phyloP scores from a whole-genome alignment of 768 basidiomycete species.

The Rhodotorula taiwanensis region DNA sequence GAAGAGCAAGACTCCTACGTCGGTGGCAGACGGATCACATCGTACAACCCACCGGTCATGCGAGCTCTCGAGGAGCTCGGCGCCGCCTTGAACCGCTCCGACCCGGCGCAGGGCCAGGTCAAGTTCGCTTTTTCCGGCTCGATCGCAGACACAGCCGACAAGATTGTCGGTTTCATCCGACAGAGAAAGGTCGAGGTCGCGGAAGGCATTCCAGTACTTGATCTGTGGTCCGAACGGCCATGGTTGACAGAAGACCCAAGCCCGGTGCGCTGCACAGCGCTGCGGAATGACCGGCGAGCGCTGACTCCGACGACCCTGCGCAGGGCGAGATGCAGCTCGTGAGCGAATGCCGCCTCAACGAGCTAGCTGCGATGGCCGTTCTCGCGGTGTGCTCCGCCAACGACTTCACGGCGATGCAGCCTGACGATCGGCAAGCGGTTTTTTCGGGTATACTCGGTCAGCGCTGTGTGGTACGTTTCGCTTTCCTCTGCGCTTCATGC shows the following conservation, averaged over 20 bases:
- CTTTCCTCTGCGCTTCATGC: no score
- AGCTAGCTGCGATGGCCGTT: neutral
- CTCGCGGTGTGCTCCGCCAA: neutral
- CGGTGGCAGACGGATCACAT: neutral
- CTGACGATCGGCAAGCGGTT: neutral
- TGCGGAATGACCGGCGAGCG: accelerated
- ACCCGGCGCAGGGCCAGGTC: neutral
- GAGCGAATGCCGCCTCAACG: neutral
- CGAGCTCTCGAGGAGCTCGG: neutral
- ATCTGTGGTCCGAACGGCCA: neutral
- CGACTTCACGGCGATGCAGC: neutral
- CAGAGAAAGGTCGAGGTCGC: no score
- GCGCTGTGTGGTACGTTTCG: neutral
- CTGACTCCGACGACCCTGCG: no score
- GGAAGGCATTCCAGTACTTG: neutral
- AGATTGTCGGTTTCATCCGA: no score
- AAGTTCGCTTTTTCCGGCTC: slow-evolving; percentile 1
- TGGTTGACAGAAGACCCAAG: neutral
- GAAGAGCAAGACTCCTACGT: neutral
- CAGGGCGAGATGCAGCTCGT: slow-evolving; percentile 8
- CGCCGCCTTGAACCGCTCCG: neutral
- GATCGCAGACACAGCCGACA: no score
- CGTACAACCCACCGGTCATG: slow-evolving; percentile 1
- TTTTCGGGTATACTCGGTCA: neutral
- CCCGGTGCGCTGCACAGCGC: neutral